Conservation (phyloP, 2,329 filamentous ascomycete species). For the Aspergillus oerlinghausenensis region DNA sequence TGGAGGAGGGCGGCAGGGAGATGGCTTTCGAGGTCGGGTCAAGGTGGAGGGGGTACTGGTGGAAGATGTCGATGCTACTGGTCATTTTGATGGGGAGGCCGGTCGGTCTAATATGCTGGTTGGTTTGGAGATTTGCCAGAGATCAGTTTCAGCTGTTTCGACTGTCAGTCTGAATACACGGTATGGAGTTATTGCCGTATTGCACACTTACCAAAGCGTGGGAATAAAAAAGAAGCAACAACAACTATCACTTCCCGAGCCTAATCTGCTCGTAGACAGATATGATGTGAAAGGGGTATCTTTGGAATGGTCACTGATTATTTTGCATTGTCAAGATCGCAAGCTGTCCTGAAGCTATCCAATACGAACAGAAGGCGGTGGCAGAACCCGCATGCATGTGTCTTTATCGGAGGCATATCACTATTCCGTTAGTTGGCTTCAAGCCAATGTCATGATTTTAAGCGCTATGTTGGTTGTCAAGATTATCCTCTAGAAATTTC, state of each 20-base stretch:
- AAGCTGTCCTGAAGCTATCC: slow-evolving; percentile 21
- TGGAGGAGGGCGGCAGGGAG: slow-evolving; percentile 45
- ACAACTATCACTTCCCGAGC: neutral
- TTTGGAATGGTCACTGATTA: neutral
- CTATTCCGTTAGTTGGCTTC: neutral
- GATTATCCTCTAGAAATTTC: neutral
- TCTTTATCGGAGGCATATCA: neutral
- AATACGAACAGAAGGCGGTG: slow-evolving; percentile 18
- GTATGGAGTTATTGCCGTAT: neutral
- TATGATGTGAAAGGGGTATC: neutral
- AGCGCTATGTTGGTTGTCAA: neutral
- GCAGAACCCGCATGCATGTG: slow-evolving; percentile 3
- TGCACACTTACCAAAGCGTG: neutral
- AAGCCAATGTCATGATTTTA: neutral
- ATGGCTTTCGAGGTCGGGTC: slow-evolving; percentile 79
- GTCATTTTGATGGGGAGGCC: slow-evolving; percentile 18
- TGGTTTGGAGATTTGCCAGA: neutral
- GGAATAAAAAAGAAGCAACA: neutral
- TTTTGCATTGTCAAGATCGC: neutral
- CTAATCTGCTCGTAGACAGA: neutral
- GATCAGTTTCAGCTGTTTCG: neutral
- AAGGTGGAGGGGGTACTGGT: slow-evolving; percentile 73
- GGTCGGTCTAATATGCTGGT: neutral
- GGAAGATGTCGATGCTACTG: slow-evolving; percentile 53
- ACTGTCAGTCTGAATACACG: neutral